Evolutionary conservation across 768 basidiomycete genomes (phyloP).

Genomic region (Leccinum truebloodii): DNA sequence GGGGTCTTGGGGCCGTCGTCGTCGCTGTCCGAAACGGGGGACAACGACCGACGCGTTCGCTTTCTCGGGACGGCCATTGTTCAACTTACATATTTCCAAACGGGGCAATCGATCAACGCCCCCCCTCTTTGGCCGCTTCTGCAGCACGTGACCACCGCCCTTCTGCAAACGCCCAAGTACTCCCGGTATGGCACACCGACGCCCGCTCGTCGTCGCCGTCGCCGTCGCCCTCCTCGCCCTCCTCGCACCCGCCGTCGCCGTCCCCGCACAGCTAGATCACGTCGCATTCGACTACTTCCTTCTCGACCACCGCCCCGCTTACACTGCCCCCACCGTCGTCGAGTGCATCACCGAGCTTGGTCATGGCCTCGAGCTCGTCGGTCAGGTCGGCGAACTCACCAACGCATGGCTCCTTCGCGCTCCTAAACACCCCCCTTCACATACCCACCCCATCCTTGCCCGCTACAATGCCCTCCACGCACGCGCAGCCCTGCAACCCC

Average conservation of each 20-base stretch:
- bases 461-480: conserved; percentile 47
- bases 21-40: conserved; percentile 21
- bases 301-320: conserved; percentile 59
- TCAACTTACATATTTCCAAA: conserved; percentile 5
- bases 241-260: conserved; percentile 2
- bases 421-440: conserved; percentile 35
- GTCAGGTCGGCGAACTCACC: conserved; percentile 79
- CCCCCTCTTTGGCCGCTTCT: background rate
- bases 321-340: conserved; percentile 53
- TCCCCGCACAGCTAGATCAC: conserved; percentile 48
- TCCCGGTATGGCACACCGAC: conserved; percentile 16
- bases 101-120: background rate
- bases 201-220: conserved; percentile 8
- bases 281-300: conserved; percentile 81
- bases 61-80: conserved; percentile 27
- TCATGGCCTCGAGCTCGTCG: conserved; percentile 84
- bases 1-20: conserved; percentile 10
- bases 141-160: conserved; percentile 19
- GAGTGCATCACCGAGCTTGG: conserved; percentile 63
- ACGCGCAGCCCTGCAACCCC: conserved; percentile 35
- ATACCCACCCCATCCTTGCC: conserved; percentile 42
- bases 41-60: conserved; percentile 26
- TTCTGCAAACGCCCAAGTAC: background rate
- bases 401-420: conserved; percentile 82
- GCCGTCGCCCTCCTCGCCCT: conserved; percentile 1